phyloP scores from a whole-genome alignment of 2,329 filamentous ascomycete genomes.

The Epichloe elymi region DNA sequence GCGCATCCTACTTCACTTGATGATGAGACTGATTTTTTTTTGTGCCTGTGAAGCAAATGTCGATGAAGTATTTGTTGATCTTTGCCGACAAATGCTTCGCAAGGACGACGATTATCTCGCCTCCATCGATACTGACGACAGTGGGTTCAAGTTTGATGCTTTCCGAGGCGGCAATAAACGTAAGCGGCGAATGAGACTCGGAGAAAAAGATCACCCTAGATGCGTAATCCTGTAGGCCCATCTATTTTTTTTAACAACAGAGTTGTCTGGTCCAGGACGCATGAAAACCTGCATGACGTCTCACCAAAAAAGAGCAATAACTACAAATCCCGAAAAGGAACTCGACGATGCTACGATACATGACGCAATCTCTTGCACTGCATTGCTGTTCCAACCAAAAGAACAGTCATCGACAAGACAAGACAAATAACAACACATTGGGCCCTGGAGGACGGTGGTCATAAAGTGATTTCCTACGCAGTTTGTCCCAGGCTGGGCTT shows the following conservation, averaged over 20 bases:
- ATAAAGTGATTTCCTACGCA: no score
- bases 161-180: constrained; percentile 15
- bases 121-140: constrained; percentile 22
- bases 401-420: no score
- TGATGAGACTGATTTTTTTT: neutral
- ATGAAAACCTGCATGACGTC: no score
- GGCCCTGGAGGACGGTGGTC: no score
- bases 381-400: no score
- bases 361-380: no score
- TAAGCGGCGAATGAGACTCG: constrained; percentile 16
- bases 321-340: no score
- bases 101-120: constrained; percentile 44
- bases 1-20: neutral
- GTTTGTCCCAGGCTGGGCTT: no score
- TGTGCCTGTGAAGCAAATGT: constrained; percentile 52
- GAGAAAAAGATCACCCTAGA: constrained; percentile 21
- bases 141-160: constrained; percentile 27
- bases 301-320: no score
- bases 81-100: constrained; percentile 71
- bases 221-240: constrained; percentile 26
- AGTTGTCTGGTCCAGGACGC: no score
- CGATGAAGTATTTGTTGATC: constrained; percentile 76
- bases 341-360: no score
- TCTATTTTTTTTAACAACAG: neutral
- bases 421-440: no score